Percentiles rank a stretch among this genome's conserved stretches.
Evolutionary conservation across 2,329 filamentous ascomycete species (phyloP).

Genomic region (Talaromyces atroroseus): DNA sequence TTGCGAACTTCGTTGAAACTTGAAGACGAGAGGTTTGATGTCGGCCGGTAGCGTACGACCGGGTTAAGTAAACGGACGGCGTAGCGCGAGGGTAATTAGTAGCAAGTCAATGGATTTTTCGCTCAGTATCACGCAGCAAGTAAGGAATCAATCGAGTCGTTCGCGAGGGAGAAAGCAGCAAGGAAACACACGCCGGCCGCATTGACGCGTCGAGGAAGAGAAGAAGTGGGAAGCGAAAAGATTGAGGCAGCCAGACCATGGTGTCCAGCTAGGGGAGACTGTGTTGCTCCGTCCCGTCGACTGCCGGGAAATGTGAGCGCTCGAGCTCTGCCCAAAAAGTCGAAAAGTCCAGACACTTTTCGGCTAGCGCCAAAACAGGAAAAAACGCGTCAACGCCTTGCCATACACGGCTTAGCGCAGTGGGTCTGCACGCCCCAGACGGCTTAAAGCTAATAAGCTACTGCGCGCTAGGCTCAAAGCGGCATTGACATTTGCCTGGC

Average conservation of each 20-base stretch:
- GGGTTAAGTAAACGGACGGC: background rate
- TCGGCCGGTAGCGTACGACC: background rate
- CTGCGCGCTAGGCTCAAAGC: background rate
- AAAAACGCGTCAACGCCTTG: background rate
- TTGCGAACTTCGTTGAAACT: background rate
- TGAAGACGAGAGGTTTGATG: background rate
- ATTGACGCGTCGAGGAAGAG: slow-evolving; percentile 7
- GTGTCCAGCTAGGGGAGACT: background rate
- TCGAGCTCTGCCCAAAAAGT: background rate
- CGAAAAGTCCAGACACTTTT: background rate
- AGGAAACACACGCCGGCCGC: slow-evolving; percentile 4
- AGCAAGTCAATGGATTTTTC: background rate
- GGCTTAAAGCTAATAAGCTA: background rate
- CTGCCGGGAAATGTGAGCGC: background rate
- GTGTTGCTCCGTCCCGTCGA: background rate
- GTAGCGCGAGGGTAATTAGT: background rate
- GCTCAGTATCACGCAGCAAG: background rate
- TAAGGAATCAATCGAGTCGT: background rate
- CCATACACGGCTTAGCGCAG: background rate
- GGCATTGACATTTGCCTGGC: background rate
- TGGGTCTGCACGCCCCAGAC: background rate
- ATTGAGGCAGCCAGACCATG: background rate
- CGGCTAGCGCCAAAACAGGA: background rate
- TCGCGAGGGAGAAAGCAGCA: background rate
- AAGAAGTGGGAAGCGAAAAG: background rate